Evolutionary conservation across 163 green algal species (phyloP).

Genomic region (Prototheca wickerhamii): DNA sequence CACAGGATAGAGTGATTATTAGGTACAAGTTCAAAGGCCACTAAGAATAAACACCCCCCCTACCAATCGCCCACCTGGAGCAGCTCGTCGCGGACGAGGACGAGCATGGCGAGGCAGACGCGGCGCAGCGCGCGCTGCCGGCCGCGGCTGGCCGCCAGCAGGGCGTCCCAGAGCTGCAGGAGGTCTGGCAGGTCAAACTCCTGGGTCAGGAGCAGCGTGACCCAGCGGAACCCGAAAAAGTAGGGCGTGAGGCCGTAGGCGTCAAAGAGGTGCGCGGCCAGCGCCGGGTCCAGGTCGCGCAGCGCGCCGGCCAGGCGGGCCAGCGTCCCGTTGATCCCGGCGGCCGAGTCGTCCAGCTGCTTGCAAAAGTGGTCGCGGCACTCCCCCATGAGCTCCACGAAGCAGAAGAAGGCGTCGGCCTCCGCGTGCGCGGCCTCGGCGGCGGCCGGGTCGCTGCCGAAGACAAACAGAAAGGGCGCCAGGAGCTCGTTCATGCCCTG

Average conservation of each 20-base stretch:
- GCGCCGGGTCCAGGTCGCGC: slow-evolving; percentile 47
- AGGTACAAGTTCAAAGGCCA: too few species aligned
- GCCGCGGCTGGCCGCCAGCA: slow-evolving; percentile 59
- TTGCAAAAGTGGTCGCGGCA: slow-evolving; percentile 90
- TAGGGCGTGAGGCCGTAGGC: slow-evolving; percentile 60
- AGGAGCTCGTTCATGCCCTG: slow-evolving; percentile 97
- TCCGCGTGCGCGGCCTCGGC: slow-evolving; percentile 40
- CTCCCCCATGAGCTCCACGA: slow-evolving; percentile 81
- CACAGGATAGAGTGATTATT: too few species aligned
- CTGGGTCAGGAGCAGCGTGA: slow-evolving; percentile 81
- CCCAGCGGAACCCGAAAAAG: slow-evolving; percentile 94
- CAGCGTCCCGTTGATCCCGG: slow-evolving; percentile 76
- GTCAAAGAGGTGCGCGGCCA: slow-evolving; percentile 52
- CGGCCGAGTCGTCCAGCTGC: slow-evolving; percentile 80
- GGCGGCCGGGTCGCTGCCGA: slow-evolving; percentile 37
- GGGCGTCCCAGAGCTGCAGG: slow-evolving; percentile 82
- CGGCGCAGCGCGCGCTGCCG: slow-evolving; percentile 55
- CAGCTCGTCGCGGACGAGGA: slow-evolving; percentile 56
- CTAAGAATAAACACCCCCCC: not conserved
- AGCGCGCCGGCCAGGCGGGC: slow-evolving; percentile 56
- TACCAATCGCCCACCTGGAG: slow-evolving; percentile 29
- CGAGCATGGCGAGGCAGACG: slow-evolving; percentile 76
- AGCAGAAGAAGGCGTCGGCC: slow-evolving; percentile 92
- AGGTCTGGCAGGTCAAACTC: slow-evolving; percentile 80
- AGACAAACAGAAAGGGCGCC: slow-evolving; percentile 84